Conservation (phyloP, 1,284 basidiomycete genomes). For the Afroboletus lepidellus region DNA sequence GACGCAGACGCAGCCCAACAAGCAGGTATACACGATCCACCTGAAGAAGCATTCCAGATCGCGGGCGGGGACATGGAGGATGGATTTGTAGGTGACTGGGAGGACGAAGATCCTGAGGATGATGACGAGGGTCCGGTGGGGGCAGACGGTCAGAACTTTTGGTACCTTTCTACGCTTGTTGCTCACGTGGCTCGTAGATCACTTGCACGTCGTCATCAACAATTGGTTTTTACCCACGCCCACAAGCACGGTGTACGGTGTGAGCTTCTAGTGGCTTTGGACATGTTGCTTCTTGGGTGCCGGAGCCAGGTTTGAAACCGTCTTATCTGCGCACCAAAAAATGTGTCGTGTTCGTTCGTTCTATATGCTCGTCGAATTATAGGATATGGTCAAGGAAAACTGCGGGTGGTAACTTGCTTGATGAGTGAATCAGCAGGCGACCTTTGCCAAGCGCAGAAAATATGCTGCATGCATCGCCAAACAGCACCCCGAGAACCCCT, state of each 20-base stretch:
- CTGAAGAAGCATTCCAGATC: slow-evolving; percentile 7
- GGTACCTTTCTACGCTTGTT: neutral
- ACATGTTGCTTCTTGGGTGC: neutral
- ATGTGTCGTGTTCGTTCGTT: neutral
- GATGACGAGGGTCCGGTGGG: slow-evolving; percentile 8
- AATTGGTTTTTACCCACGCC: slow-evolving; percentile 24
- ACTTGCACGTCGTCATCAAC: slow-evolving; percentile 20
- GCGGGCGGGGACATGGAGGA: slow-evolving; percentile 16
- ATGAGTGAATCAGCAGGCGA: too few relatives aligned
- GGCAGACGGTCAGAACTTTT: slow-evolving; percentile 9
- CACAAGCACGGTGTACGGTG: slow-evolving; percentile 25
- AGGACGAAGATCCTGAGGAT: slow-evolving; percentile 14
- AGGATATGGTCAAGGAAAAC: neutral
- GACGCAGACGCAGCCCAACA: neutral
- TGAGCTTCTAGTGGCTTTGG: slow-evolving; percentile 19
- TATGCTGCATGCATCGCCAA: too few relatives aligned
- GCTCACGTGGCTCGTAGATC: slow-evolving; percentile 11
- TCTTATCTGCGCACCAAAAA: neutral
- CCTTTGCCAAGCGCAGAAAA: too few relatives aligned
- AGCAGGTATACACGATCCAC: neutral
- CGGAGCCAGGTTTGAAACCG: neutral
- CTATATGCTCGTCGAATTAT: neutral
- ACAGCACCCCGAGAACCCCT: too few relatives aligned
- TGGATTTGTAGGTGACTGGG: slow-evolving; percentile 11
- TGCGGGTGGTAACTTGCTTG: too few relatives aligned